A percentile compares a stretch with the other conserved stretches of the same genome.
Conservation (phyloP, 108 stramenopile genomes). For the Skeletonema marinoi region DNA sequence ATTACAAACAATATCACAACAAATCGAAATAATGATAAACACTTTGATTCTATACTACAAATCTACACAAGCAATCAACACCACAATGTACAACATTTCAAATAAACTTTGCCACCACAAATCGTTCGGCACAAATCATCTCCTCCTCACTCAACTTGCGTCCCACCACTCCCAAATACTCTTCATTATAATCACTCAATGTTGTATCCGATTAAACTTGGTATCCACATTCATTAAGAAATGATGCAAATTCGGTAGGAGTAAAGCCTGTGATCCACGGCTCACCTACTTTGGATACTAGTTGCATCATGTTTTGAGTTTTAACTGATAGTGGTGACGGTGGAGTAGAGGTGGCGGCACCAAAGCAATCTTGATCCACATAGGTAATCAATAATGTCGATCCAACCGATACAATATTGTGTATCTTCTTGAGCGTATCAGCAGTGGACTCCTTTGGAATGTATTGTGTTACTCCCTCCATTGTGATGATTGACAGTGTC, state of each 20-base stretch:
- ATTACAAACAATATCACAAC: too few relatives aligned
- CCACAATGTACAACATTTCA: neutral
- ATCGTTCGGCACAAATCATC: slow-evolving; percentile 2
- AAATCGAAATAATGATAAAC: too few relatives aligned
- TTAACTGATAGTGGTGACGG: neutral
- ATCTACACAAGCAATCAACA: too few relatives aligned
- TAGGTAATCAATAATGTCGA: slow-evolving; percentile 14
- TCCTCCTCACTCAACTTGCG: slow-evolving; percentile 9
- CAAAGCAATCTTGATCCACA: neutral
- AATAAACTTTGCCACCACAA: slow-evolving; percentile 15
- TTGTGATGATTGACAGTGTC: slow-evolving; percentile 4
- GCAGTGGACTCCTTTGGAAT: slow-evolving; percentile 31
- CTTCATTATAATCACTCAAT: slow-evolving; percentile 2
- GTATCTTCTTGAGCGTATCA: slow-evolving; percentile 15
- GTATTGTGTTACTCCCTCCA: slow-evolving; percentile 37
- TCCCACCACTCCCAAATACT: slow-evolving; percentile 11
- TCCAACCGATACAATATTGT: neutral
- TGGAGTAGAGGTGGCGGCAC: neutral
- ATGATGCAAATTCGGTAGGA: slow-evolving; percentile 2
- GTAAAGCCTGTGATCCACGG: neutral
- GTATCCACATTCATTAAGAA: neutral
- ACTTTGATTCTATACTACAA: too few relatives aligned
- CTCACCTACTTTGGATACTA: slow-evolving; percentile 1
- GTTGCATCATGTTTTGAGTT: neutral
- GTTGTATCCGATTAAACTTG: slow-evolving; percentile 9